Base-by-base conservation (phyloP, 768 basidiomycete species). In the Cystobasidiopsis lactophilus region DNA sequence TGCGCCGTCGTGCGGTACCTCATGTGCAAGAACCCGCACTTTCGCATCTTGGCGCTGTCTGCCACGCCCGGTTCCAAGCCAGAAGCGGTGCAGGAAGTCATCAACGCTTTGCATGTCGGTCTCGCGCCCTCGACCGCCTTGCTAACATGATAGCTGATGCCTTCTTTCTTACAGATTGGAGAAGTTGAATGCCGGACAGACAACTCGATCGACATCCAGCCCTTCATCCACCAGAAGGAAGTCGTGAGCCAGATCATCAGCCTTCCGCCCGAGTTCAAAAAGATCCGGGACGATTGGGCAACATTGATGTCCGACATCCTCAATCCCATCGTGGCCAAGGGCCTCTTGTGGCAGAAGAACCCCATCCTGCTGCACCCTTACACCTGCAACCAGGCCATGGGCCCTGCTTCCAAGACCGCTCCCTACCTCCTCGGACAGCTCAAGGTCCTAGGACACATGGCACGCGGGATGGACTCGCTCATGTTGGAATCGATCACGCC, bases 171-270 rank as follows among this genome's bases (percentile, higher is more conserved):
- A 5, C 51, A 62, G 57, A 88, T 98, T 52, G 86, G 86, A 59
- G 77, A 78, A 53, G 89, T 98, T 53, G 91, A 96, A 63, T 84
- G 96, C 57, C 75, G 93, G 49, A 78, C 91, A 62, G 93, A 95
- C 62, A 73, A 78, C 52, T 86, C 85, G 60, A 66, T 88, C 24
- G 93, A 96, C 68, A 71, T 96, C 33, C 74, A 75, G 58, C 73
- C 74, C 33, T 98, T 91, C 63, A 74, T 91, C 59, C 79, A 86
- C 62, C 76, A 82, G 58, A 98, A 96, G 74, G 85, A 79, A 27
- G 55, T 57, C 57, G 59, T 79, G 56, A 77, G 82, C 53, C 81
- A 86, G 63, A 70, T 83, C 38, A 77, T 96, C 51, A 69, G 68
- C 35, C 81, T 93, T 74, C 74, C 69, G 29, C 75, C 75, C 2